Evolutionary conservation across 2,329 filamentous ascomycete species (phyloP).

Genomic region (Penicillium sp.): DNA sequence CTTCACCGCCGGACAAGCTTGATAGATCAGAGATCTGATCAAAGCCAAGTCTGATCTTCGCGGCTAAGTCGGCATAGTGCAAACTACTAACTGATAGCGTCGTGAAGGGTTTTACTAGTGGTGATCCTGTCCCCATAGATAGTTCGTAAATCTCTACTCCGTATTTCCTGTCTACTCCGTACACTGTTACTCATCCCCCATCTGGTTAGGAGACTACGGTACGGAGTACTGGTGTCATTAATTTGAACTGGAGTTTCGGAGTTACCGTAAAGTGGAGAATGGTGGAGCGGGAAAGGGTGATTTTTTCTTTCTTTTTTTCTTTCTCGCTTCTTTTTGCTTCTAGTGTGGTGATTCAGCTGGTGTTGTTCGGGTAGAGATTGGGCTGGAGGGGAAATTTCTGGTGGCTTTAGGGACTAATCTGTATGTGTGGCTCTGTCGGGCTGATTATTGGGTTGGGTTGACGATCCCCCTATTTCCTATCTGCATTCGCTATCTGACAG

Average conservation of each 20-base stretch:
- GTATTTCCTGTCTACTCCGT: neutral
- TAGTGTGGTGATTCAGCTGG: neutral
- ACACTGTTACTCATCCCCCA: neutral
- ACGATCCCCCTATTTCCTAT: neutral
- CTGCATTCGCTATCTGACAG: neutral
- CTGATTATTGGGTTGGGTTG: neutral
- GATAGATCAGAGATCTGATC: slow-evolving; percentile 18
- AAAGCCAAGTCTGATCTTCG: slow-evolving; percentile 18
- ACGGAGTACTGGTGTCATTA: neutral
- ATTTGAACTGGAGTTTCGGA: neutral
- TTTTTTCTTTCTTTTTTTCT: neutral
- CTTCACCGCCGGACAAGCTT: slow-evolving; percentile 21
- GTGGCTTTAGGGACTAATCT: neutral
- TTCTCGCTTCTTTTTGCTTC: slow-evolving; percentile 9
- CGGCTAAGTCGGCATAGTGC: slow-evolving; percentile 26
- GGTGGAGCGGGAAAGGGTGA: neutral
- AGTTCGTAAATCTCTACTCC: neutral
- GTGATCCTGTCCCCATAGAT: neutral
- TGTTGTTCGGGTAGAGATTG: slow-evolving; percentile 8
- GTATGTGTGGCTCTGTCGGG: neutral
- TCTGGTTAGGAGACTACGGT: neutral
- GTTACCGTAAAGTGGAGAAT: neutral
- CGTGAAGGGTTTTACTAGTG: slow-evolving; percentile 6
- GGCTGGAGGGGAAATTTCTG: slow-evolving; percentile 7
- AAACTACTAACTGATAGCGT: slow-evolving; percentile 9